phyloP scores from a whole-genome alignment of 2,329 filamentous ascomycete genomes.

The Aureobasidium namibiae region DNA sequence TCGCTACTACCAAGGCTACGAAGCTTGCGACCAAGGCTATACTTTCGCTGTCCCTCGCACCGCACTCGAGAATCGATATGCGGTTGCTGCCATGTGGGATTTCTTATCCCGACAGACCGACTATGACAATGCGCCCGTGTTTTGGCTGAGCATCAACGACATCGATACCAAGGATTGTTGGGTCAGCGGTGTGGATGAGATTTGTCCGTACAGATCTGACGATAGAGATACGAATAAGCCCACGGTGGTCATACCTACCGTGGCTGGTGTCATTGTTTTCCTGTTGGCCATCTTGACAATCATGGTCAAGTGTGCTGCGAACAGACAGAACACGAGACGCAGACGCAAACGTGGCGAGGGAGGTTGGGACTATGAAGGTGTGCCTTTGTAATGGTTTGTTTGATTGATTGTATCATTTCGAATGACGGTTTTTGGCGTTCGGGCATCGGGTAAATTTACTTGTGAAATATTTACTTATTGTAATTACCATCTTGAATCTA shows the following conservation, averaged over 20 bases:
- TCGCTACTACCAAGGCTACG: constrained; percentile 31
- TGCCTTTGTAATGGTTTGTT: constrained; percentile 36
- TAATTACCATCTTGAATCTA: too few relatives aligned
- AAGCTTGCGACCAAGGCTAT: constrained; percentile 41
- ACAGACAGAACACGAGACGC: constrained; percentile 45
- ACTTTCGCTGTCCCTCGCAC: constrained; percentile 52
- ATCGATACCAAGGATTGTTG: constrained; percentile 51
- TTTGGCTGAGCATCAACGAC: constrained; percentile 57
- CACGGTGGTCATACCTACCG: constrained; percentile 49
- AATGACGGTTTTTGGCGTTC: neutral
- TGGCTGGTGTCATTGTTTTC: constrained; percentile 56
- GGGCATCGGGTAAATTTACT: too few relatives aligned
- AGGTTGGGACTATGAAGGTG: constrained; percentile 61
- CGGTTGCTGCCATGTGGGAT: constrained; percentile 29
- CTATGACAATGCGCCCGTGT: constrained; percentile 24
- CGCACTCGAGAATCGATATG: constrained; percentile 54
- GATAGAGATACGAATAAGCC: constrained; percentile 29
- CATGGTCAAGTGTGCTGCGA: constrained; percentile 57
- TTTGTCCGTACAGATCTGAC: constrained; percentile 51
- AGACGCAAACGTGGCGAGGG: constrained; percentile 40
- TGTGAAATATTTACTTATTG: too few relatives aligned
- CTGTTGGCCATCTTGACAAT: constrained; percentile 52
- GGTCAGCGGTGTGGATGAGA: constrained; percentile 47
- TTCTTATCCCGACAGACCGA: constrained; percentile 18
- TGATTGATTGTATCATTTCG: neutral